Conservation (phyloP, 305 asterid species). For the Fraxinus velutina region DNA sequence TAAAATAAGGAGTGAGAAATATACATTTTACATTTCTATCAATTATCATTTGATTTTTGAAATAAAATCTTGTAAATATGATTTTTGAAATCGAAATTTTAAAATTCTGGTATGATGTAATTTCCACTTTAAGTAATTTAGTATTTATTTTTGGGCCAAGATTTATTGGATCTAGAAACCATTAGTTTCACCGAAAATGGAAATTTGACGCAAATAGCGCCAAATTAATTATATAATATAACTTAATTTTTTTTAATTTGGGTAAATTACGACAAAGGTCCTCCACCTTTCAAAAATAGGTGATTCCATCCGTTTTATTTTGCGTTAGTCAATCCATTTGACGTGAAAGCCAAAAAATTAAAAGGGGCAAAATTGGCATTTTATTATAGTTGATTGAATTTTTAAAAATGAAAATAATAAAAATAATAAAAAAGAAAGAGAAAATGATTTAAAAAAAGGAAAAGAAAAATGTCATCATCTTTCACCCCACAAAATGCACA, state of each 20-base stretch:
- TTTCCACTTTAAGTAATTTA: neutral
- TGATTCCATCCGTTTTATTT: neutral
- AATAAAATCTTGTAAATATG: no score
- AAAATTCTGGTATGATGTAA: no score
- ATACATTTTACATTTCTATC: no score
- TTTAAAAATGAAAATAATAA: no score
- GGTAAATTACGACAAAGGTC: neutral
- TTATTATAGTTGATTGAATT: neutral
- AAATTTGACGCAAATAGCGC: neutral
- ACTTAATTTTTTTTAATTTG: neutral
- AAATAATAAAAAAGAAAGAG: neutral
- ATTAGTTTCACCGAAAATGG: neutral
- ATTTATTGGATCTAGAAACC: neutral
- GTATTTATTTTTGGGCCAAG: neutral
- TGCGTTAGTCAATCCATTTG: neutral
- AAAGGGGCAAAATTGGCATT: neutral
- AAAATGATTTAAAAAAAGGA: no score
- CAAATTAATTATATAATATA: neutral
- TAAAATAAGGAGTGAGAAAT: no score
- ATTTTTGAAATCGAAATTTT: no score
- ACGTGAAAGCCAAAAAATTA: neutral
- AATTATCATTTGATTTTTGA: no score
- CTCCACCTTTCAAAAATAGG: neutral
- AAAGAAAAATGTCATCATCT: neutral
- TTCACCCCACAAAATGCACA: neutral